phyloP scores from a whole-genome alignment of 176 grass and related monocot species.

The Carex cristatella region DNA sequence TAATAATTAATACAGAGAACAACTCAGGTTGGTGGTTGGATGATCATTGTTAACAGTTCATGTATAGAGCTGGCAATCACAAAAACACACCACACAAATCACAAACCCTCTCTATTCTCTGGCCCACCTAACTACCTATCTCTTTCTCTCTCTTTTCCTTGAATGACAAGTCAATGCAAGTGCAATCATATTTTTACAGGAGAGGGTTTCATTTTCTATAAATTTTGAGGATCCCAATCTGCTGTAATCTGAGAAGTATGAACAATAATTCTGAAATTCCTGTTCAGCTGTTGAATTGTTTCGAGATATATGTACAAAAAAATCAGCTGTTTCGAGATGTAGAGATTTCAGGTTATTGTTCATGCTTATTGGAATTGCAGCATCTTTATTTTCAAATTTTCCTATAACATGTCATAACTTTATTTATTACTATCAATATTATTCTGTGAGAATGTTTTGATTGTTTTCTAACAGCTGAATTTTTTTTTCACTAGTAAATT shows the following conservation, averaged over 20 bases:
- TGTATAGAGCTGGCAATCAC: neutral
- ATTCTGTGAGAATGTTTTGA: neutral
- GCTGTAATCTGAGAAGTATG: too few species aligned
- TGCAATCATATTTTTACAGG: neutral
- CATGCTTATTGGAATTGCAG: too few species aligned
- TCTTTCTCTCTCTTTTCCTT: neutral
- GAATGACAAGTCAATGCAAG: constrained; percentile 13
- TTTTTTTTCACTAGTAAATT: neutral
- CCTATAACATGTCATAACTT: neutral
- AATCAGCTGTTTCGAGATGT: too few species aligned
- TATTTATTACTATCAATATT: neutral
- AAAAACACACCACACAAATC: neutral
- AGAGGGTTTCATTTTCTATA: neutral
- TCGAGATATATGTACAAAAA: too few species aligned
- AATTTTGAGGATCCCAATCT: neutral
- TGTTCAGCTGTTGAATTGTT: too few species aligned
- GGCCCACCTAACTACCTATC: neutral
- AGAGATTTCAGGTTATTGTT: too few species aligned
- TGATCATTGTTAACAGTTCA: constrained; percentile 23
- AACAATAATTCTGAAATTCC: too few species aligned
- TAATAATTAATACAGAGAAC: neutral
- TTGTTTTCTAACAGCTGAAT: neutral
- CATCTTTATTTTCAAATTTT: too few species aligned
- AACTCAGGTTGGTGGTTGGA: constrained; percentile 7
- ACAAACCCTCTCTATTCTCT: neutral